Percentiles rank a stretch among this genome's conserved stretches.
Evolutionary conservation across 148 eudicot species (phyloP).

Genomic region (Cornus kousa): DNA sequence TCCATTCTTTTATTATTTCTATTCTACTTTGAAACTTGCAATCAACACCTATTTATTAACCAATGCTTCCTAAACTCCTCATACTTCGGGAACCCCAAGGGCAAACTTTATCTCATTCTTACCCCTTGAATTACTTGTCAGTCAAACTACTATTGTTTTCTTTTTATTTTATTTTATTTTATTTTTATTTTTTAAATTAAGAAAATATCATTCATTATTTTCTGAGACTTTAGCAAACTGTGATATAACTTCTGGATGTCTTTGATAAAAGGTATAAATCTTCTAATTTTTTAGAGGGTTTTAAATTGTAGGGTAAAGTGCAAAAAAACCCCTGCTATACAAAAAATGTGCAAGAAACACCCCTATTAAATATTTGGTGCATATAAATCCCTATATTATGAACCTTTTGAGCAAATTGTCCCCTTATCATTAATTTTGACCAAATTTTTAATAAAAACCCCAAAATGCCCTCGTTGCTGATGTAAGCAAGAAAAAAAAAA

Average conservation of each 20-base stretch:
- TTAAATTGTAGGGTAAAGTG: neutral
- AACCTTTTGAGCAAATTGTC: too few relatives aligned
- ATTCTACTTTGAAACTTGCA: neutral
- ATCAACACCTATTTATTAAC: neutral
- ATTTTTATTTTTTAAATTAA: too few relatives aligned
- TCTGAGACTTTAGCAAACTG: neutral
- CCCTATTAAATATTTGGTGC: too few relatives aligned
- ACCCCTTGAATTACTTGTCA: neutral
- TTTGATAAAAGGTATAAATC: neutral
- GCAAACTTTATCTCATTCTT: neutral
- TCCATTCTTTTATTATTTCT: neutral
- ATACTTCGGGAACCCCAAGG: neutral
- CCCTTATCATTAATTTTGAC: too few relatives aligned
- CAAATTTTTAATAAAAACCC: too few relatives aligned
- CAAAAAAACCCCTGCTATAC: too few relatives aligned
- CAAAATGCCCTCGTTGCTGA: too few relatives aligned
- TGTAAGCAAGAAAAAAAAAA: too few relatives aligned
- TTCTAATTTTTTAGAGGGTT: neutral
- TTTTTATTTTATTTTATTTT: too few relatives aligned
- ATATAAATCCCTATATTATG: too few relatives aligned
- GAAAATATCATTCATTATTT: neutral
- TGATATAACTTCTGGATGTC: neutral
- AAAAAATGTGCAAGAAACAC: too few relatives aligned
- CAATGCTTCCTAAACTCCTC: neutral
- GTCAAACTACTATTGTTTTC: neutral